Conservation (phyloP, 2,329 filamentous ascomycete genomes). For the Penicillium olsonii region DNA sequence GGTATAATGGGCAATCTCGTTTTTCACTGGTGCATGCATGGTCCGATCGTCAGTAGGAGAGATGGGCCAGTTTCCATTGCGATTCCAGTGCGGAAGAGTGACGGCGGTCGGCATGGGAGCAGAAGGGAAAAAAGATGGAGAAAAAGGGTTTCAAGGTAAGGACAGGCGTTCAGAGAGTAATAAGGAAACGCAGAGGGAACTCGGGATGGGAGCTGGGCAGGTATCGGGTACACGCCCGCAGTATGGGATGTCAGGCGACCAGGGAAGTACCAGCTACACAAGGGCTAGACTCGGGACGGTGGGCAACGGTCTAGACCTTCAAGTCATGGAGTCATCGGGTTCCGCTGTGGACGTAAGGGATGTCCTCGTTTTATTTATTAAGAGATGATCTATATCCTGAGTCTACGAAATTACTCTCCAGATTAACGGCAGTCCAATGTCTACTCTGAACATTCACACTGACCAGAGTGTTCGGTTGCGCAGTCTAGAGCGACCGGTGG, state of each 20-base stretch:
- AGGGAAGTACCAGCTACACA: constrained; percentile 16
- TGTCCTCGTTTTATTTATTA: neutral
- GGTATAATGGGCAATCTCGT: constrained; percentile 26
- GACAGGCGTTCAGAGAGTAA: constrained; percentile 13
- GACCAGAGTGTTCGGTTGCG: no score
- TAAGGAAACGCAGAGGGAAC: constrained; percentile 15
- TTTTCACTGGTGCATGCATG: constrained; percentile 30
- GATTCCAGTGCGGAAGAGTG: constrained; percentile 27
- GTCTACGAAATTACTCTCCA: no score
- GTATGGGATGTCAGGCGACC: neutral
- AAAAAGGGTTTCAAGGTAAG: constrained; percentile 6
- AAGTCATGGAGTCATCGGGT: constrained; percentile 29
- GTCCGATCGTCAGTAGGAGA: constrained; percentile 26
- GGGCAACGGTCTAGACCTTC: constrained; percentile 23
- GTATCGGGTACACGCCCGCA: constrained; percentile 23
- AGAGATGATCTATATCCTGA: no score
- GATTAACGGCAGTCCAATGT: no score
- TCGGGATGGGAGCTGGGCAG: constrained; percentile 10
- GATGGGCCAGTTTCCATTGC: constrained; percentile 34
- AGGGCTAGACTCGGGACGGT: constrained; percentile 19
- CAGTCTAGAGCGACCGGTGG: constrained; percentile 14
- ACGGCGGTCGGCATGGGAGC: constrained; percentile 19
- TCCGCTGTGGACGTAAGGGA: neutral
- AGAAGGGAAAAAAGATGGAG: constrained; percentile 6
- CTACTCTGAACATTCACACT: no score